Evolutionary conservation across 1,284 basidiomycete genomes (phyloP).

Genomic region (Tremellales sp.): DNA sequence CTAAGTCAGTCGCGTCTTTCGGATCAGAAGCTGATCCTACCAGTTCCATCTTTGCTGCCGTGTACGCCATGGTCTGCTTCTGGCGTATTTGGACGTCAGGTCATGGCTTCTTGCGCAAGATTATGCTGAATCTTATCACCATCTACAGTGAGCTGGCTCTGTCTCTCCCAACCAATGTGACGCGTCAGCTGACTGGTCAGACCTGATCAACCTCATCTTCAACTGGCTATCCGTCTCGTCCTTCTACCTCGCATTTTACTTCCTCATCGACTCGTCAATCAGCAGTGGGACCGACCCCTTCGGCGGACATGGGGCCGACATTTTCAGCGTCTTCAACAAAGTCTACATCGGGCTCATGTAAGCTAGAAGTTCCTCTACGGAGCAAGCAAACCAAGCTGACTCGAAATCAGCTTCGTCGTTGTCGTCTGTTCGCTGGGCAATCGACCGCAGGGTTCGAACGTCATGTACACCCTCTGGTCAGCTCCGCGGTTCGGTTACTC

Average conservation of each 20-base stretch:
- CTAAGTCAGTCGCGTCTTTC: constrained; percentile 31
- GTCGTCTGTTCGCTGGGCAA: constrained; percentile 59
- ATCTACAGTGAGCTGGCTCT: constrained; percentile 34
- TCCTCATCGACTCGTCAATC: constrained; percentile 65
- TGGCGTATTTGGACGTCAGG: constrained; percentile 87
- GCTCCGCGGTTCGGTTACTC: constrained; percentile 70
- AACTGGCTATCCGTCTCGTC: constrained; percentile 71
- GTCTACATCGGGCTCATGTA: constrained; percentile 53
- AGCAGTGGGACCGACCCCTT: constrained; percentile 63
- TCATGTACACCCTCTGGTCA: constrained; percentile 71
- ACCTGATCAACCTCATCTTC: constrained; percentile 42
- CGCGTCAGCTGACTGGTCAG: constrained; percentile 6
- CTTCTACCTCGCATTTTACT: constrained; percentile 47
- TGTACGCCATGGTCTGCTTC: constrained; percentile 79
- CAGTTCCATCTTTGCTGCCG: constrained; percentile 58
- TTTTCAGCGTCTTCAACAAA: constrained; percentile 76
- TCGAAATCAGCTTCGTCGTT: constrained; percentile 27
- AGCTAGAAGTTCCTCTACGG: constrained; percentile 3
- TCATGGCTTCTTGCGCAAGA: constrained; percentile 78
- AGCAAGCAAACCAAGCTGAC: not conserved
- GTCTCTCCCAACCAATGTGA: not conserved
- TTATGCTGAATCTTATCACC: constrained; percentile 62
- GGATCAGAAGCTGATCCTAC: constrained; percentile 1
- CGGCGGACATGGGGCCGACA: constrained; percentile 64
- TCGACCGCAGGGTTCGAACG: constrained; percentile 80